Conservation (phyloP, 148 eudicot genomes). For the Persicaria tinctoria region DNA sequence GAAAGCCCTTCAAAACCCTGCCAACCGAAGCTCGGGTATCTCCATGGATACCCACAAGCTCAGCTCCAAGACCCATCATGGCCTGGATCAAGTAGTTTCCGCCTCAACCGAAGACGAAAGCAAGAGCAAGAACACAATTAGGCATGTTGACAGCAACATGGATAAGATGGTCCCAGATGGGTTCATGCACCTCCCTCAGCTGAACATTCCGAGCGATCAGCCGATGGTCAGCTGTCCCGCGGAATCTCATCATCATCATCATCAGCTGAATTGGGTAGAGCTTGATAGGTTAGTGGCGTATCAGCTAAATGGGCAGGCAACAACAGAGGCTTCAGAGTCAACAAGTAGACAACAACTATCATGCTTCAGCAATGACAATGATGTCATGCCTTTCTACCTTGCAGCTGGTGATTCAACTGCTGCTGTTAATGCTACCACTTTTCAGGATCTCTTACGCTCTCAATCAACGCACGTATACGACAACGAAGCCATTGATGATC, state of each 20-base stretch:
- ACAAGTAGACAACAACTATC: slow-evolving; percentile 13
- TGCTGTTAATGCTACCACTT: not conserved
- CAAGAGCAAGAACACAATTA: slow-evolving; percentile 25
- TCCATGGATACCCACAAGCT: not conserved
- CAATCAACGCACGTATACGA: not conserved
- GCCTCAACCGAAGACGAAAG: not conserved
- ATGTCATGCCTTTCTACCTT: slow-evolving; percentile 18
- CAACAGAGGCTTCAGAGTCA: slow-evolving; percentile 1
- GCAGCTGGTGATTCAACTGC: slow-evolving; percentile 12
- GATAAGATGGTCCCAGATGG: not conserved
- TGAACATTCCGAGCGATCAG: slow-evolving; percentile 14
- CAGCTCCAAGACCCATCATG: slow-evolving; percentile 7
- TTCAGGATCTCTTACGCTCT: slow-evolving; percentile 7
- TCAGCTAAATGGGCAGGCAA: slow-evolving; percentile 40
- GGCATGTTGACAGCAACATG: not conserved
- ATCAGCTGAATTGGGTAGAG: slow-evolving; percentile 27
- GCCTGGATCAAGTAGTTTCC: slow-evolving; percentile 31
- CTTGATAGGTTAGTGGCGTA: slow-evolving; percentile 49
- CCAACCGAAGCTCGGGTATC: not conserved
- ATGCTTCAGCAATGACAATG: slow-evolving; percentile 16
- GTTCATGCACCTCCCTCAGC: slow-evolving; percentile 34
- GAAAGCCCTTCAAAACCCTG: not conserved
- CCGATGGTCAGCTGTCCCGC: not conserved
- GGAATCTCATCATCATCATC: not conserved
- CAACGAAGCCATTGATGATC: not conserved